Base-by-base conservation (phyloP, 495 filamentous ascomycete species). In the Monascus purpureus region DNA sequence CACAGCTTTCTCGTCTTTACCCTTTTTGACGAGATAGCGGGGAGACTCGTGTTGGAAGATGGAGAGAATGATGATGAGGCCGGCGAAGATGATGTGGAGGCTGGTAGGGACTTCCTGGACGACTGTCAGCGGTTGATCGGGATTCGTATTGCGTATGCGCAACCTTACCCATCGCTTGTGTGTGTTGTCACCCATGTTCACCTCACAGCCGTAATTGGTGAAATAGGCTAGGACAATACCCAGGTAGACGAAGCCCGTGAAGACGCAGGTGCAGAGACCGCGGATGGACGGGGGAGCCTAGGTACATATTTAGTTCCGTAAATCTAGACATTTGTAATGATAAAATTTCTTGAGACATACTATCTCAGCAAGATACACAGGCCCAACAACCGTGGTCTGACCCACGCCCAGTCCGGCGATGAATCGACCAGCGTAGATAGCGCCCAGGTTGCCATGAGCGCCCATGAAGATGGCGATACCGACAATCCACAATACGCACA, bases 11-110 rank as follows among this genome's bases (percentile, higher is more conserved):
- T n/a, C n/a, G n/a, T n/a, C n/a, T n/a, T n/a, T n/a, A n/a, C n/a
- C n/a, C n/a, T n/a, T n/a, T n/a, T n/a, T n/a, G n/a, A n/a, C n/a
- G n/a, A n/a, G n/a, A n/a, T n/a, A n/a, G n/a, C n/a, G n/a, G n/a
- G n/a, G 75, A 4, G 75, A 77, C 45, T 83, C 77, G 33, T 65
- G 64, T 24, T 76, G 68, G 31, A 77, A 56, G 46, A 82, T 72
- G 2, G 71, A 70, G 18, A 80, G 59, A 32, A 68, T 33, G 40
- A 77, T 65, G 46, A 83, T 76, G 13, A 83, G 50, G 1, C 70
- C 65, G 4, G 77, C 74, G 42, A 83, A 82, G 17, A 82, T 78
- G 52, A 85, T 68, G 36, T 85, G 78, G 14, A 81, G 50, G 38
- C 68, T 73, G 2, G 71, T 80, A 0, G 77, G 74, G n/a, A 76